Base-by-base conservation (phyloP, 1,284 basidiomycete genomes). In the Pseudozyma sp. region DNA sequence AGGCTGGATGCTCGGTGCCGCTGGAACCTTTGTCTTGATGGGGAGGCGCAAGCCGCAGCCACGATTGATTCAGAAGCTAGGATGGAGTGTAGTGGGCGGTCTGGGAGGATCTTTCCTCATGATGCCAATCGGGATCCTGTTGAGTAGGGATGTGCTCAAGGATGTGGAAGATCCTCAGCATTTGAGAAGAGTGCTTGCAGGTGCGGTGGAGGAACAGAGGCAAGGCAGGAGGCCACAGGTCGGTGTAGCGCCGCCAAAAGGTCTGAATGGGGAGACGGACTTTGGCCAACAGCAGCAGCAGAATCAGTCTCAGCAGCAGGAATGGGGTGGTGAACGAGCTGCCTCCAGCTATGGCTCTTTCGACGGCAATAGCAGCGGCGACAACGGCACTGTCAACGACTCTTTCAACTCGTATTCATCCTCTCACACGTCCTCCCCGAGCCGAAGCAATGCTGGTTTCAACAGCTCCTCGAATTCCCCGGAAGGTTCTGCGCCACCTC, bases 151-250 rank as follows among this genome's bases (percentile, higher is more conserved):
- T 3, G 62, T 44, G 40, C 9, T 76, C 21, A 53, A 59, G 54
- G 52, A 66, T n/a, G 74, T 76, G 2, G 74, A 76, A n/a, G 74
- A 76, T 51, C 74, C 74, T 5, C 61, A 76, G 53, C 74, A 76
- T 52, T 36, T 76, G 53, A 49, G 65, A 5, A 56, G 39, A 31
- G 74, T 76, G 42, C 45, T 76, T 42, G 49, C 51, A 7, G 66
- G 63, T 0, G 74, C 70, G 35, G 62, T 76, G 13, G 66, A 76
- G 38, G 74, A 76, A 36, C 61, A 61, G 45, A 38, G 69, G 16
- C 57, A 68, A 38, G 74, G 70, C 3, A 54, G 50, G 44, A 44
- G 50, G 19, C 70, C 70, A 5, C 49, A 65, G 34, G 42, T 76
- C 8, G 50, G 69, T n/a, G 69, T 76, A 4, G 56, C 61, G 10